Percentiles rank a stretch among this genome's conserved stretches.
phyloP scores from a whole-genome alignment of 331 rosid genomes.

The Pyrus hybrid region DNA sequence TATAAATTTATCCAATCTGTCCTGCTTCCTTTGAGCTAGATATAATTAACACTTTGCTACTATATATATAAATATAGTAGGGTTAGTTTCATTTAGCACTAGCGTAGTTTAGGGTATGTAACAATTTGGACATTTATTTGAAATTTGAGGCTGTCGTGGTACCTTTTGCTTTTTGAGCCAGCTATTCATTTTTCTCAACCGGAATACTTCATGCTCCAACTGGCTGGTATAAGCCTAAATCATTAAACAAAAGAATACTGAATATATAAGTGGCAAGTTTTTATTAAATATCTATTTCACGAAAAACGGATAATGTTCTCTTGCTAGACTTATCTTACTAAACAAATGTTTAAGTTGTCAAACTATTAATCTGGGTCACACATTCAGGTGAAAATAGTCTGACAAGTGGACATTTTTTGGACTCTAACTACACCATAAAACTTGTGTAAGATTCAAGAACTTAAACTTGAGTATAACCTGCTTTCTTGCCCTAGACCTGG shows the following conservation, averaged over 20 bases:
- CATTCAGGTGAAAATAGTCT: background rate
- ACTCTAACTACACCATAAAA: background rate
- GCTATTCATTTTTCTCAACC: constrained; percentile 31
- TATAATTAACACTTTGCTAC: background rate
- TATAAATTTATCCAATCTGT: background rate
- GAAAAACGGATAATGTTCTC: background rate
- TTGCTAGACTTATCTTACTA: no score
- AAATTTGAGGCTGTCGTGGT: constrained; percentile 3
- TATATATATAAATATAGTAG: no score
- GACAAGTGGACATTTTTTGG: background rate
- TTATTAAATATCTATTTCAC: background rate
- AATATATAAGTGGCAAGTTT: background rate
- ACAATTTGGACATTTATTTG: background rate
- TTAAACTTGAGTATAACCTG: constrained; percentile 31
- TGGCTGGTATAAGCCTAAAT: constrained; percentile 44
- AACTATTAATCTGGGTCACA: background rate
- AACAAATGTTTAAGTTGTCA: background rate
- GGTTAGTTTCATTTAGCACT: background rate
- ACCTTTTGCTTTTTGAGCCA: constrained; percentile 47
- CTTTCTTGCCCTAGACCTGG: constrained; percentile 75
- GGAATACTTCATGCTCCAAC: constrained; percentile 38
- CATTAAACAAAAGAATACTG: background rate
- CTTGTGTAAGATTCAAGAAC: background rate
- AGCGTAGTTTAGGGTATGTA: background rate
- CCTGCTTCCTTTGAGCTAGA: background rate